Base-by-base conservation (phyloP, 371 early-diverging fungal species). In the Mortierella sp. region DNA sequence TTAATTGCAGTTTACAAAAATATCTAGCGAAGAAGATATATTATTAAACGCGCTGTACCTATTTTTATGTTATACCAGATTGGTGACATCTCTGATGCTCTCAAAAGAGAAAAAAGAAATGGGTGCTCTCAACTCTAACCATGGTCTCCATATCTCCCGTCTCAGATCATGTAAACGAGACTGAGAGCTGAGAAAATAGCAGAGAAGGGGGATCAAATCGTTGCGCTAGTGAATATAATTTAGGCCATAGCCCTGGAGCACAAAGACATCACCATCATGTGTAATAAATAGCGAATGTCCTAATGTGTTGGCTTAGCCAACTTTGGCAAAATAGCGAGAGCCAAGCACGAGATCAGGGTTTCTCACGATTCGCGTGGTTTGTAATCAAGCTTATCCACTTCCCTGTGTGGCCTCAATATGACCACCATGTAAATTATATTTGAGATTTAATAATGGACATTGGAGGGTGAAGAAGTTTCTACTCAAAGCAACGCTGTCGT, bases 1-100 rank as follows among this genome's bases (percentile, higher is more conserved):
- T n/a, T n/a, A n/a, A n/a, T n/a, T n/a, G n/a, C n/a, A n/a, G n/a
- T n/a, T n/a, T n/a, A n/a, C n/a, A n/a, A n/a, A n/a, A n/a, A n/a
- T n/a, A n/a, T n/a, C n/a, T n/a, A n/a, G n/a, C n/a, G n/a, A 31
- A 23, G n/a, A 26, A 56, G 22, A 53, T 23, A 13, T 12, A 53
- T 26, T 23, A 51, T 40, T 40, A 26, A 57, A 49, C 58, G 67
- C 67, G 40, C 40, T 23, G 53, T 35, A 19, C 56, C 58, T 64
- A 64, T 64, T 64, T 64, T 64, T 64, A 64, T 64, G 64, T n/a
- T 12, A n/a, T 61, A 22, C 63, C 63, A 63, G 63, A 63, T 63
- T 63, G 63, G 49, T 68, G 60, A 31, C 42, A 61, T 40, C 53
- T 59, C 5, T 47, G 49, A 17, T 51, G 63, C 43, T 43, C 63